Evolutionary conservation across 768 basidiomycete genomes (phyloP).

Genomic region (Xerocomellus amylosporus): DNA sequence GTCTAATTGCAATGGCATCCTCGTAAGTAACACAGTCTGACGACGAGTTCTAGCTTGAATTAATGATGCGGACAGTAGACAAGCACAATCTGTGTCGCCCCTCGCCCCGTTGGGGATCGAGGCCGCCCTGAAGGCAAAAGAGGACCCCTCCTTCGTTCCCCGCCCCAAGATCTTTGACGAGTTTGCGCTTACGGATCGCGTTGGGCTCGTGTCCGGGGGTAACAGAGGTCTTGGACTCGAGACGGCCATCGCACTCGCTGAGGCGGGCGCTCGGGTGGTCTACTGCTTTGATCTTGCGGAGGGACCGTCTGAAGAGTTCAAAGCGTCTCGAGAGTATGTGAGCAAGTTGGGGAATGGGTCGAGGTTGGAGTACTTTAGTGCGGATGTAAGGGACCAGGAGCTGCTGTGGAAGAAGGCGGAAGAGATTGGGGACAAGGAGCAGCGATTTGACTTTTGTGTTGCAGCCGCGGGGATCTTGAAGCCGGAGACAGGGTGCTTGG

Average conservation of each 20-base stretch:
- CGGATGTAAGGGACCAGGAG: conserved; percentile 65
- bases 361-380: conserved; percentile 59
- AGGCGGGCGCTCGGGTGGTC: conserved; percentile 66
- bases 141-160: conserved; percentile 33
- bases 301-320: conserved; percentile 57
- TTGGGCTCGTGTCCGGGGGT: conserved; percentile 61
- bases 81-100: conserved; percentile 47
- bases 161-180: conserved; percentile 57
- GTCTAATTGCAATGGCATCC: conserved; percentile 5
- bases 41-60: background rate
- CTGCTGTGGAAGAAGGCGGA: conserved; percentile 54
- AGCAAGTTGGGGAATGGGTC: conserved; percentile 39
- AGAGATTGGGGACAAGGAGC: conserved; percentile 63
- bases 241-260: conserved; percentile 71
- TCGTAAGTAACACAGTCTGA: conserved; percentile 9
- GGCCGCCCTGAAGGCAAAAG: conserved; percentile 49
- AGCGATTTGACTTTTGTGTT: conserved; percentile 70
- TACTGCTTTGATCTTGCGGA: conserved; percentile 67
- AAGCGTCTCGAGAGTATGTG: conserved; percentile 51
- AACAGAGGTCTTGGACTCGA: conserved; percentile 79
- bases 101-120: conserved; percentile 62
- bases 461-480: conserved; percentile 76
- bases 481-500: conserved; percentile 57
- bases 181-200: conserved; percentile 55
- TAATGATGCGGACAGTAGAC: conserved; percentile 1